These are phyloP conservation scores for Solanum peruvianum DNA, from an alignment of 257 asterid genomes.

Conservation along the genomic window DNA sequence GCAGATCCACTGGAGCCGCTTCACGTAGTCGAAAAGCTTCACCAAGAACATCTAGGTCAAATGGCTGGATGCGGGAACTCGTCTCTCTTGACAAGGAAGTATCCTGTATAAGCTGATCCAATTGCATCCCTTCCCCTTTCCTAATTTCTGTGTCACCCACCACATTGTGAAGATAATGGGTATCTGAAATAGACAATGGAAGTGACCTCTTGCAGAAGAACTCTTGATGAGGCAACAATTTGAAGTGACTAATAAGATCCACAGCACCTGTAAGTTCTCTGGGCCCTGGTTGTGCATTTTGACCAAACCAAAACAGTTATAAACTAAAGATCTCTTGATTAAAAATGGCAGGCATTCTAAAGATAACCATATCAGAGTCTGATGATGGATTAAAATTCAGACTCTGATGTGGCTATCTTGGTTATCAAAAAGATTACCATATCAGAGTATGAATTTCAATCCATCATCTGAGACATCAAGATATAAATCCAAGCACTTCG, in stretches of 20 bases:
- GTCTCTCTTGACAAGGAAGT: slow-evolving; percentile 49
- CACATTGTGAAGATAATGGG: slow-evolving; percentile 87
- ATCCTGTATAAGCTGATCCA: slow-evolving; percentile 71
- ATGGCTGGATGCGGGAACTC: slow-evolving; percentile 60
- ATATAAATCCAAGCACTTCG: not conserved
- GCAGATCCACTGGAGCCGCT: slow-evolving; percentile 61
- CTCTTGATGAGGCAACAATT: slow-evolving; percentile 71
- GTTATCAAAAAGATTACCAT: not conserved
- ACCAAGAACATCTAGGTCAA: slow-evolving; percentile 57
- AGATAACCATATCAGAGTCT: not conserved
- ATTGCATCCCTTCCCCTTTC: slow-evolving; percentile 96
- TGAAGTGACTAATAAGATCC: slow-evolving; percentile 80
- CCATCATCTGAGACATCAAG: not conserved
- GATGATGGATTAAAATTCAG: not conserved
- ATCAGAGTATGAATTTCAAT: not conserved
- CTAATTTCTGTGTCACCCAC: slow-evolving; percentile 92
- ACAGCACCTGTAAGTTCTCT: slow-evolving; percentile 90
- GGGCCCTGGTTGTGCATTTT: slow-evolving; percentile 50
- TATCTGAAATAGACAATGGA: slow-evolving; percentile 71
- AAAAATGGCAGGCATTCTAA: not conserved
- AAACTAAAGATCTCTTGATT: not conserved
- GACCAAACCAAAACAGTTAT: slow-evolving; percentile 5
- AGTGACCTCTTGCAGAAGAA: slow-evolving; percentile 96
- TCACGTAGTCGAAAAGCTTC: slow-evolving; percentile 88
- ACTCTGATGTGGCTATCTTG: not conserved